These are phyloP conservation scores for Plasmodium coatneyi DNA, from an alignment of 169 alveolate species.

Conservation along the genomic window DNA sequence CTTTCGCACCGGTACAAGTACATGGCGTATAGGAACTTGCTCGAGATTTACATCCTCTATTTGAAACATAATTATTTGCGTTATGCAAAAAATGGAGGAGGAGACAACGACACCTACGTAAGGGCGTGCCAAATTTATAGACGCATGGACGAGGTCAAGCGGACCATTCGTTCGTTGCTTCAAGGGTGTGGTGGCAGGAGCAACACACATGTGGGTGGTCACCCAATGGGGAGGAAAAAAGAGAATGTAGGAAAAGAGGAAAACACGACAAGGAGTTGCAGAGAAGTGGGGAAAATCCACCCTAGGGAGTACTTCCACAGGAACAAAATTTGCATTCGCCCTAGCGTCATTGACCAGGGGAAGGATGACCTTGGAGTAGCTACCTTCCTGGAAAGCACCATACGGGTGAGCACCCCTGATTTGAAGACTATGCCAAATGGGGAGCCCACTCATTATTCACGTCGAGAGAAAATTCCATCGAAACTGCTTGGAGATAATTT, in stretches of 20 bases:
- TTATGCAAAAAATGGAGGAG: slow-evolving; percentile 10
- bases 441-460: neutral
- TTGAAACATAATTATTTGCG: slow-evolving; percentile 65
- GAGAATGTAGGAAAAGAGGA: neutral
- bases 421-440: neutral
- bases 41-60: slow-evolving; percentile 59
- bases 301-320: neutral
- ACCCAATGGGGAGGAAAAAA: neutral
- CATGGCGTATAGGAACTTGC: slow-evolving; percentile 66
- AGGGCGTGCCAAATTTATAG: slow-evolving; percentile 4
- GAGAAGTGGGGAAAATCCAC: neutral
- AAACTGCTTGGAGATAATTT: neutral
- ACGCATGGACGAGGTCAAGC: slow-evolving; percentile 1
- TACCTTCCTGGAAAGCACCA: neutral
- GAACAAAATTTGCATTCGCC: slow-evolving; percentile 29
- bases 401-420: slow-evolving; percentile 3
- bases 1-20: slow-evolving; percentile 21
- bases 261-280: neutral
- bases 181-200: neutral
- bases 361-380: neutral
- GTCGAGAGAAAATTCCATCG: neutral
- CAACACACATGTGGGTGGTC: neutral
- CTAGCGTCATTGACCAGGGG: neutral
- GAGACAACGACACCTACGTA: neutral
- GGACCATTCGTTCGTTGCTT: neutral